Evolutionary conservation across 352 stramenopile species (phyloP).

Genomic region (Pythium grandisporangium): DNA sequence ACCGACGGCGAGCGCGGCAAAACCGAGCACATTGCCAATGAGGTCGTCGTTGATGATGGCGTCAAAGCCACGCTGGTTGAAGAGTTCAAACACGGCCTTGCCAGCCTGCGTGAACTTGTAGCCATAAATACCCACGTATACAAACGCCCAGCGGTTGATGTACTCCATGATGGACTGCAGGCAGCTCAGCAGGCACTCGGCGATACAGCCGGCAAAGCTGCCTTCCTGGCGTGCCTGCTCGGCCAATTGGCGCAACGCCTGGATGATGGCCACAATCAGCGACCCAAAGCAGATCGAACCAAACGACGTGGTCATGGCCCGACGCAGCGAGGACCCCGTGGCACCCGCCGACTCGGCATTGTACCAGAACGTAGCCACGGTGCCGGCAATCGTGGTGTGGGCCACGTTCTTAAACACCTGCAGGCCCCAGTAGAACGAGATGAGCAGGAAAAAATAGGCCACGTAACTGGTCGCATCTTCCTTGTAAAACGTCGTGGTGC

Average conservation of each 20-base stretch:
- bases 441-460: slow-evolving; percentile 75
- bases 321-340: slow-evolving; percentile 75
- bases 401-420: slow-evolving; percentile 90
- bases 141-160: slow-evolving; percentile 92
- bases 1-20: slow-evolving; percentile 86
- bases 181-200: slow-evolving; percentile 76
- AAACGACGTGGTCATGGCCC: slow-evolving; percentile 87
- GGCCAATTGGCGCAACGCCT: slow-evolving; percentile 76
- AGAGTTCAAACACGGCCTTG: slow-evolving; percentile 90
- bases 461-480: slow-evolving; percentile 22
- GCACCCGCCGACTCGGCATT: slow-evolving; percentile 74
- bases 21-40: slow-evolving; percentile 87
- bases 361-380: slow-evolving; percentile 95
- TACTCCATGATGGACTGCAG: slow-evolving; percentile 86
- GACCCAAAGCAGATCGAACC: slow-evolving; percentile 95
- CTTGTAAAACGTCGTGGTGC: slow-evolving; percentile 23
- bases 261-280: slow-evolving; percentile 90
- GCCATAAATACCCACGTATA: slow-evolving; percentile 91
- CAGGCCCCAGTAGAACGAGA: slow-evolving; percentile 94
- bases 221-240: slow-evolving; percentile 64
- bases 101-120: slow-evolving; percentile 92
- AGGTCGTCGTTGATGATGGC: slow-evolving; percentile 96
- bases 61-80: slow-evolving; percentile 90
- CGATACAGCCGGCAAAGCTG: slow-evolving; percentile 63
- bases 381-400: slow-evolving; percentile 89